Evolutionary conservation across 176 grass and related monocot species (phyloP).

Genomic region (Chloris gayana): DNA sequence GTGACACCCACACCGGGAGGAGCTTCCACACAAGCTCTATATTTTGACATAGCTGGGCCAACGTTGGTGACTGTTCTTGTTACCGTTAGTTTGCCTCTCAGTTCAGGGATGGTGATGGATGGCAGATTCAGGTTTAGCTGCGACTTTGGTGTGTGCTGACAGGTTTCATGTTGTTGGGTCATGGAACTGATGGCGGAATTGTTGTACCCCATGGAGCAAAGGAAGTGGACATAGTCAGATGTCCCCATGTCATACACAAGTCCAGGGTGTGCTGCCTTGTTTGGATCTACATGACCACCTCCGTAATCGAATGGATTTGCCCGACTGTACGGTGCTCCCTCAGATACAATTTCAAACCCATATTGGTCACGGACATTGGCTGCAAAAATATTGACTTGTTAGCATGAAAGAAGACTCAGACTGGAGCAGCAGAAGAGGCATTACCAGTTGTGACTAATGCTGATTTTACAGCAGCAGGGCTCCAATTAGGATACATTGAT

Average conservation of each 20-base stretch:
- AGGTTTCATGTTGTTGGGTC: conserved; percentile 49
- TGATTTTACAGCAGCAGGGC: conserved; percentile 88
- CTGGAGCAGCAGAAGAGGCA: not conserved
- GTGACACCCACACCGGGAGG: conserved; percentile 66
- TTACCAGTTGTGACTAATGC: conserved; percentile 90
- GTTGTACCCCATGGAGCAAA: conserved; percentile 94
- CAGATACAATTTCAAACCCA: conserved; percentile 65
- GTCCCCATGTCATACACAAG: conserved; percentile 78
- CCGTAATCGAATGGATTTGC: conserved; percentile 87
- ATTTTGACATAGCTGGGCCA: conserved; percentile 57
- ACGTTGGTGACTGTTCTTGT: conserved; percentile 91
- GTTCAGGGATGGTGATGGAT: conserved; percentile 72
- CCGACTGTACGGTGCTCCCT: conserved; percentile 74
- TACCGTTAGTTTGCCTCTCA: conserved; percentile 61
- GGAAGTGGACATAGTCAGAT: conserved; percentile 70
- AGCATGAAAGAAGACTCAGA: not conserved
- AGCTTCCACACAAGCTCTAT: conserved; percentile 61
- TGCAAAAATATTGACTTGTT: conserved; percentile 37
- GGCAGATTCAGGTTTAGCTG: conserved; percentile 83
- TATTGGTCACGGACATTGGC: conserved; percentile 61
- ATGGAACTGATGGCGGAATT: conserved; percentile 66
- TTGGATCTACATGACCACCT: conserved; percentile 89
- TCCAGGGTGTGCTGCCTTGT: conserved; percentile 70
- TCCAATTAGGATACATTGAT: conserved; percentile 89
- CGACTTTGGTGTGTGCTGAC: conserved; percentile 43